A percentile compares a stretch with the other conserved stretches of the same genome.
Evolutionary conservation across 352 stramenopile genomes (phyloP).

Genomic region (Pythium vanterpoolii): DNA sequence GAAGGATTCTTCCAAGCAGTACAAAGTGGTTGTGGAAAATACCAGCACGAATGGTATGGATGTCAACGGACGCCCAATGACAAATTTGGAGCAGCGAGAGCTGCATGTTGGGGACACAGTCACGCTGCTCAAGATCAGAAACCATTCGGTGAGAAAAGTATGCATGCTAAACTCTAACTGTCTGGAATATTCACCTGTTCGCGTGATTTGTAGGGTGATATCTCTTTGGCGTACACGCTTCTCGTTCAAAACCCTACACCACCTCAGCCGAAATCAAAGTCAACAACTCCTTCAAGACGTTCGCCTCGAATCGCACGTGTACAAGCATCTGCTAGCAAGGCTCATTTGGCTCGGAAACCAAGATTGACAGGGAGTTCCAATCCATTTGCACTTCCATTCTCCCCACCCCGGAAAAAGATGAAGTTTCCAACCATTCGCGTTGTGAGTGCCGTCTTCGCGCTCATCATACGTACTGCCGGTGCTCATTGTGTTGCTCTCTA

Average conservation of each 20-base stretch:
- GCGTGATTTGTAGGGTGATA: slow-evolving; percentile 35
- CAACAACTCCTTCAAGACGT: neutral
- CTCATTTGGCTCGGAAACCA: slow-evolving; percentile 5
- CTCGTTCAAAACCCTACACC: neutral
- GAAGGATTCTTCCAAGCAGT: slow-evolving; percentile 25
- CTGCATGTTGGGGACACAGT: slow-evolving; percentile 57
- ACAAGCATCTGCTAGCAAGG: slow-evolving; percentile 3
- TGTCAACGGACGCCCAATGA: slow-evolving; percentile 53
- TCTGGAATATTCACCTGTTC: neutral
- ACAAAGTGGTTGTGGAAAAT: slow-evolving; percentile 60
- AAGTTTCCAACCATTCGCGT: slow-evolving; percentile 15
- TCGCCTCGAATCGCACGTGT: slow-evolving; percentile 13
- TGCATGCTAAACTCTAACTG: neutral
- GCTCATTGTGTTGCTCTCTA: neutral
- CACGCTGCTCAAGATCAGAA: slow-evolving; percentile 50
- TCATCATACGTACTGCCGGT: neutral
- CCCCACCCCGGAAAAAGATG: slow-evolving; percentile 15
- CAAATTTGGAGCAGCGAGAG: slow-evolving; percentile 36
- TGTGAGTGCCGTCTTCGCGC: neutral
- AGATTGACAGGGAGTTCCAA: neutral
- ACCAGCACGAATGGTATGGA: slow-evolving; percentile 70
- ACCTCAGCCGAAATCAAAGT: neutral
- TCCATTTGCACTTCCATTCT: slow-evolving; percentile 13
- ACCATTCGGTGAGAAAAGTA: slow-evolving; percentile 34
- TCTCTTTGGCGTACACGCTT: slow-evolving; percentile 22